These are phyloP conservation scores for Lomentospora prolificans DNA, from an alignment of 2,329 filamentous ascomycete genomes.

Conservation along the genomic window DNA sequence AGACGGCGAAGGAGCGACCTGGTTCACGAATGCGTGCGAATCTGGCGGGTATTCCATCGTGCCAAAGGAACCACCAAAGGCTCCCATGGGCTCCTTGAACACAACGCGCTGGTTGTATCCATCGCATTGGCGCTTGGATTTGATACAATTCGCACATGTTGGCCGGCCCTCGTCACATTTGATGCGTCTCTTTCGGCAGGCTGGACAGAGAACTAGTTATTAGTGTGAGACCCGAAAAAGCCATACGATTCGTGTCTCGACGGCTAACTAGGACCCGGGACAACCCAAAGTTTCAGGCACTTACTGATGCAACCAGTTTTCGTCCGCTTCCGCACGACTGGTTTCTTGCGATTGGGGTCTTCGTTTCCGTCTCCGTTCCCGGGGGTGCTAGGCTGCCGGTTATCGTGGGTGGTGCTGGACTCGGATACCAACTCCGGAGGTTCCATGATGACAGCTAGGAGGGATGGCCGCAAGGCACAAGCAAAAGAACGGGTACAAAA, in stretches of 20 bases:
- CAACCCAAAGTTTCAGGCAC: slow-evolving; percentile 22
- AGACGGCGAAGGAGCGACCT: slow-evolving; percentile 30
- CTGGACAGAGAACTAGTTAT: slow-evolving; percentile 30
- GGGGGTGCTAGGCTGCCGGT: neutral
- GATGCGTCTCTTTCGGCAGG: slow-evolving; percentile 88
- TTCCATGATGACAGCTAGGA: neutral
- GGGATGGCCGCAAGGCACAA: too few relatives aligned
- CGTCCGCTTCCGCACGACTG: slow-evolving; percentile 56
- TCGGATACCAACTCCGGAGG: neutral
- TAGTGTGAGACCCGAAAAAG: slow-evolving; percentile 1
- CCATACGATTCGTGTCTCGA: neutral
- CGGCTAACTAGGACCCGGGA: neutral
- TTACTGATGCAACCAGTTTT: slow-evolving; percentile 88
- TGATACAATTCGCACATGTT: slow-evolving; percentile 74
- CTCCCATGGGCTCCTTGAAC: slow-evolving; percentile 64
- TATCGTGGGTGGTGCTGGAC: neutral
- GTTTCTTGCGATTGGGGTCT: slow-evolving; percentile 35
- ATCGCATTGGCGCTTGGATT: slow-evolving; percentile 75
- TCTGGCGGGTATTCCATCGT: slow-evolving; percentile 35
- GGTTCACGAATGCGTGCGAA: slow-evolving; percentile 18
- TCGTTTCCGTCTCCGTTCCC: slow-evolving; percentile 25
- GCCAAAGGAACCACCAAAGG: slow-evolving; percentile 32
- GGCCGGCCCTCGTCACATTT: slow-evolving; percentile 91
- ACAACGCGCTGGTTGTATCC: slow-evolving; percentile 74
- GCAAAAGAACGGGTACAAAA: too few relatives aligned